Evolutionary conservation across 192 early-diverging fungal genomes (phyloP), one percentile per base, ranked within the genome.

Genomic region (Gorgonomyces haynaldii): DNA sequence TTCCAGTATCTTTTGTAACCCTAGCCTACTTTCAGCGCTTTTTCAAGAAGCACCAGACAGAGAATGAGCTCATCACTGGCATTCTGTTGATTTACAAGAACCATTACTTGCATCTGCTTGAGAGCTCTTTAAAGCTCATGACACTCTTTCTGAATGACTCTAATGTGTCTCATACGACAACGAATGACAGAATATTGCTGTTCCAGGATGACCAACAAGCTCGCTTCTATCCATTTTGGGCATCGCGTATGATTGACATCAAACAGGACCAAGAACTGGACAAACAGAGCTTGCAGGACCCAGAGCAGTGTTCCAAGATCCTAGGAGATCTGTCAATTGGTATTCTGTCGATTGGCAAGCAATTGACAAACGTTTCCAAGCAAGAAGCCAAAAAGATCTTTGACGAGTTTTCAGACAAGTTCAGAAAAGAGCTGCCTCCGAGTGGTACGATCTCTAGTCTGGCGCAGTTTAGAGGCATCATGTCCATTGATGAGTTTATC

Each of bases 31-130:
- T 69, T 49, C 65, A 71, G 35, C 60, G 59, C 26, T 57, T 70
- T 20, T 70, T 74, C 53, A 74, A 70, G 53, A 55, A 53, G 42
- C 56, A 58, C 40, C 67, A 74, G 37, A 52, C 49, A n/a, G 72
- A 70, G 12, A 57, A 57, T 16, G 72, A 74, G 20, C 50, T 70
- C 7, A 70, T 74, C 37, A 74, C 72, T 2, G 72, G 72, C 3
- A 53, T 74, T 29, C 49, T 74, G 10, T 25, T 74, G 17, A 19
- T 68, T n/a, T 42, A 58, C 8, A 53, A 46, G 17, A 51, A 41
- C 13, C 42, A 50, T 9, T 74, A 46, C 36, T 25, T 74, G 2
- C 72, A 74, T 42, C 32, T 68, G 10, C 36, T 73, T 17, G 70
- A 73, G n/a, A 53, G 62, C 53, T 21, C 32, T 38, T n/a, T 17